Base-by-base conservation (phyloP, 345 rosid genomes). In the Gossypium longicalyx region DNA sequence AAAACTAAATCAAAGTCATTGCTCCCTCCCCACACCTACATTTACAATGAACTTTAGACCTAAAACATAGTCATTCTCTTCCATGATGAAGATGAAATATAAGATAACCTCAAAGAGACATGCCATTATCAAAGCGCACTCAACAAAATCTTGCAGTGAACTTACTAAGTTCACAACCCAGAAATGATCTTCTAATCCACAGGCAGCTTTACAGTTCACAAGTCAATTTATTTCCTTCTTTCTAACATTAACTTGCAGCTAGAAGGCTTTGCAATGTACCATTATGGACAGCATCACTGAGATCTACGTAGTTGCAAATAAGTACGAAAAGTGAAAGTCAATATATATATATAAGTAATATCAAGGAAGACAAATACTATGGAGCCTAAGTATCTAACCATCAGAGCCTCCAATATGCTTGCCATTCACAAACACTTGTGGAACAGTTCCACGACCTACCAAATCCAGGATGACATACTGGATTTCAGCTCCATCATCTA, bases 341-440 rank as follows among this genome's bases (percentile, higher is more conserved):
- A 20, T 59, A 6, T 11, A 66, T 0, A 20, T 1, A 19, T 11
- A 5, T 12, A 45, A 47, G 23, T 53, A n/a, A 53, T 53, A 7
- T 53, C 45, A 64, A 41, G 9, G 25, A 4, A 41, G 43, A 41
- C 27, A 11, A 9, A 11, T 43, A 34, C 29, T 27, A 53, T 13
- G 41, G 34, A 29, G 65, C 1, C 12, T 66, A 66, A 62, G 65
- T 52, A 58, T 22, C 62, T 74, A 61, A 90, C 97, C 97, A 77
- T 95, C 96, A 61, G 97, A 91, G 73, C 99, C 98, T 59, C 99
- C 97, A 34, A 92, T 77, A 77, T 91, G 97, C 79, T 93, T 89
- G 23, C 98, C 97, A 70, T 90, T 83, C 45, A 95, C 87, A 79
- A 91, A 95, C 12, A 95, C 87, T 85, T 95, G 99, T 0, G 98